Evolutionary conservation across 257 asterid species (phyloP), one percentile per base, ranked within the genome.

Genomic region (Lantana camara): DNA sequence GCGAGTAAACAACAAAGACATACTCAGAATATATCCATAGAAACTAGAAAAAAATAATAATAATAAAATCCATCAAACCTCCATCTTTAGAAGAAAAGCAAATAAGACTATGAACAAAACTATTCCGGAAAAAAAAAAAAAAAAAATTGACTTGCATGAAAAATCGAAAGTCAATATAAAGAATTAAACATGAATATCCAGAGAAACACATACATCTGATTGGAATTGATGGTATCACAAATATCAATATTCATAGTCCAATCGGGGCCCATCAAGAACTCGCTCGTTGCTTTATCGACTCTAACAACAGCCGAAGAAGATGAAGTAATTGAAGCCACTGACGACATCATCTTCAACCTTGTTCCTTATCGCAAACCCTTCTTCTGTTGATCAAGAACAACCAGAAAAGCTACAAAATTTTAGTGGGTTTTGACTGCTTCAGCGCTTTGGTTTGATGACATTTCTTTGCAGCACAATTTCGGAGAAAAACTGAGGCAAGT

Each of bases 201-300:
- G 6, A 37, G 9, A 29, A 3, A 47, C 0, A 56, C 85, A 66
- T 85, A 91, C 96, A 77, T 78, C 71, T 80, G 89, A 77, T 83
- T 88, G 77, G 85, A 78, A 78, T 93, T 93, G 74, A 90, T 51
- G 53, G 79, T 68, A 75, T 93, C 97, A 46, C 97, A 93, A 48
- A 93, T 90, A 76, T 90, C 99, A 38, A 93, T 84, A 69, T 90
- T 93, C 68, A 93, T 73, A 17, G 97, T 83, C 99, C 99, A 93
- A 81, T 93, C 99, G 72, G 97, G 99, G 7, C 89, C 92, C 73
- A 75, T 87, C 82, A 93, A 79, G 83, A 93, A 90, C 80, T 93
- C 99, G 94, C 97, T 93, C 17, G 97, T 93, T 8, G 99, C 97
- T 68, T 93, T 93, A 64, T 93, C 99, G 30, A 90, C 99, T 59